These are phyloP conservation scores for Bonia amplexicaulis DNA, from an alignment of 176 grass and related monocot species.

Conservation along the genomic window DNA sequence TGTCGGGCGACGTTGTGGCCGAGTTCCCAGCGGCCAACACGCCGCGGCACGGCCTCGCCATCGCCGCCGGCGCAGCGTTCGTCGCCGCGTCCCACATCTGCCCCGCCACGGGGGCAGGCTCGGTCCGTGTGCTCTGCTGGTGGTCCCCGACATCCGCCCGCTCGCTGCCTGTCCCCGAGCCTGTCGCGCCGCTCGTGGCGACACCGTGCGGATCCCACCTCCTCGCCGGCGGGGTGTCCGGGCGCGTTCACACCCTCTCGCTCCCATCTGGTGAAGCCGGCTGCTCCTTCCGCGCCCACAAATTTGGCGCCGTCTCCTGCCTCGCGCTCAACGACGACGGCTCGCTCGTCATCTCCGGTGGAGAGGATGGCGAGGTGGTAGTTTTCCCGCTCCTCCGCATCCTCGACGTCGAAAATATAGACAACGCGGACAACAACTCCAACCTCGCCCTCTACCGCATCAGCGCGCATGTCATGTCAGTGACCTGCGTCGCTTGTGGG, in stretches of 20 bases:
- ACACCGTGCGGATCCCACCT: conserved; percentile 6
- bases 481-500: conserved; percentile 8
- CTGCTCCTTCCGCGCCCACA: conserved; percentile 11
- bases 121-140: conserved; percentile 2
- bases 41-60: conserved; percentile 6
- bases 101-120: neutral
- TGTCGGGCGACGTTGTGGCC: conserved; percentile 15
- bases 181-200: neutral
- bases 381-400: conserved; percentile 12
- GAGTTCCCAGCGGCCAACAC: conserved; percentile 15
- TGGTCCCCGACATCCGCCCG: neutral
- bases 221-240: conserved; percentile 22
- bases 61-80: neutral
- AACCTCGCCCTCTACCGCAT: conserved; percentile 2
- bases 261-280: conserved; percentile 7
- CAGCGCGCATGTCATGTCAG: neutral
- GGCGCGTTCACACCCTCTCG: neutral
- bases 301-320: neutral
- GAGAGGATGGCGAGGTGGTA: conserved; percentile 12
- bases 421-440: neutral
- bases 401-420: neutral
- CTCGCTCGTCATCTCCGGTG: conserved; percentile 28
- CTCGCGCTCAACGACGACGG: conserved; percentile 29
- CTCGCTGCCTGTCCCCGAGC: neutral
- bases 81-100: conserved; percentile 23